Evolutionary conservation across 2,329 filamentous ascomycete species (phyloP), one percentile per base, ranked within the genome.

Genomic region (Ceratocystis eucalypticola): DNA sequence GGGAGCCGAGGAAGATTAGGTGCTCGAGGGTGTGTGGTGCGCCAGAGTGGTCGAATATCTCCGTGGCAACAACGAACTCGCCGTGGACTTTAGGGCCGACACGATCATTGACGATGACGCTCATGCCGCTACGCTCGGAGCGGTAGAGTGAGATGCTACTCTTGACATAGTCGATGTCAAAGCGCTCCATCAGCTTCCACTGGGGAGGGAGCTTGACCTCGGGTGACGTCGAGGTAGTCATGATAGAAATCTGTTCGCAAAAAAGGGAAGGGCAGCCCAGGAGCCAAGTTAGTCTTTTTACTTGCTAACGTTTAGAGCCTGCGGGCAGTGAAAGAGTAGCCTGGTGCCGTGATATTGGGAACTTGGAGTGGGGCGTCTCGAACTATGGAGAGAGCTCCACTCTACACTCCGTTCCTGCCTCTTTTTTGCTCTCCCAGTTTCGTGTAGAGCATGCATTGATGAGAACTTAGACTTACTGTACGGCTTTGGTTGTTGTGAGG

Each of bases 31-130:
- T 92, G 73, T 93, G 89, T 4, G 89, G 94, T 15, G 94, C 89
- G 50, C 94, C 94, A 10, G 93, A 97, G 75, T 99, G 91, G 77
- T 99, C 94, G 72, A 96, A 88, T 71, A 99, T 97, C 76, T 99
- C 94, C 2, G 94, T 99, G 44, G 94, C 94, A 65, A 99, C 82
- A 44, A 92, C 88, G 76, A 99, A 99, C 77, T 95, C 96, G 44
- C 94, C 94, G 71, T 89, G 88, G 69, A 96, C 84, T 75, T 96
- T 97, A n/a, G 94, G 94, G 0, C 94, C 93, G 74, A 94, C 86
- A 71, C 91, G 87, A 74, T 97, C 89, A 71, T 95, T 91, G 62
- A 96, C 89, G 50, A 96, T 86, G 44, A 96, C 88, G 71, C 92
- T 88, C 90, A 99, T 94, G 64, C 94, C 94, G 69, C 93, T 99